phyloP scores from a whole-genome alignment of 2,329 filamentous ascomycete species.

The Leptographium radiaticola region DNA sequence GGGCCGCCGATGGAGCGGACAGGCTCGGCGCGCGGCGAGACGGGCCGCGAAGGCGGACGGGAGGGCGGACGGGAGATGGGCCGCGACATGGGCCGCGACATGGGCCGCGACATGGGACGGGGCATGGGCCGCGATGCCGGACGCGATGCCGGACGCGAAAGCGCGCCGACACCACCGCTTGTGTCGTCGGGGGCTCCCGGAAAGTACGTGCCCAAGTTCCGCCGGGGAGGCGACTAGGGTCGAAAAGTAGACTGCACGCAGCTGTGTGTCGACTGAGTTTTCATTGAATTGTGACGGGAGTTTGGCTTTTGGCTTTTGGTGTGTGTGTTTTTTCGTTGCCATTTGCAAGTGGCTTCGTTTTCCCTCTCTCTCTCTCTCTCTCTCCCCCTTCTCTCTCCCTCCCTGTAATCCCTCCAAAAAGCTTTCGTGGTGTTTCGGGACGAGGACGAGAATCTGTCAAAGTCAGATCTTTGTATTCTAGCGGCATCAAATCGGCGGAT shows the following conservation, averaged over 20 bases:
- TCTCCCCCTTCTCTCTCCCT: not conserved
- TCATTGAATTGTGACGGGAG: not conserved
- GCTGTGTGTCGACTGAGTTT: not conserved
- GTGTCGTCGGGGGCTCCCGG: constrained; percentile 39
- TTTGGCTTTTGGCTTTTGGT: not conserved
- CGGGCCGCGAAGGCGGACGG: constrained; percentile 22
- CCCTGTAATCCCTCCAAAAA: no score
- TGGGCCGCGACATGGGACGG: constrained; percentile 16
- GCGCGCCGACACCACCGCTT: constrained; percentile 29
- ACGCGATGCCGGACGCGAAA: constrained; percentile 20
- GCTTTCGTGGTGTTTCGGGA: not conserved
- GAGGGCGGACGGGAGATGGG: constrained; percentile 15
- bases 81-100: no score
- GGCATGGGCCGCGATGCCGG: constrained; percentile 12
- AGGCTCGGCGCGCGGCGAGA: constrained; percentile 21
- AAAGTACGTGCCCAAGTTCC: constrained; percentile 43
- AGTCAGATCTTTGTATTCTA: not conserved
- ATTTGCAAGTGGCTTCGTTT: not conserved
- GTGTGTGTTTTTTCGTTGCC: not conserved
- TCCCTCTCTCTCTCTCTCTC: not conserved
- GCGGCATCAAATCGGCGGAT: not conserved
- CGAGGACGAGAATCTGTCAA: not conserved
- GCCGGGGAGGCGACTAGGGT: constrained; percentile 13
- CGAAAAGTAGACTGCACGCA: not conserved
- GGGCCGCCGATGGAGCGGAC: constrained; percentile 29